These are phyloP conservation scores for Venturiaceae sp. DNA, from an alignment of 2,329 filamentous ascomycete genomes.

Conservation along the genomic window DNA sequence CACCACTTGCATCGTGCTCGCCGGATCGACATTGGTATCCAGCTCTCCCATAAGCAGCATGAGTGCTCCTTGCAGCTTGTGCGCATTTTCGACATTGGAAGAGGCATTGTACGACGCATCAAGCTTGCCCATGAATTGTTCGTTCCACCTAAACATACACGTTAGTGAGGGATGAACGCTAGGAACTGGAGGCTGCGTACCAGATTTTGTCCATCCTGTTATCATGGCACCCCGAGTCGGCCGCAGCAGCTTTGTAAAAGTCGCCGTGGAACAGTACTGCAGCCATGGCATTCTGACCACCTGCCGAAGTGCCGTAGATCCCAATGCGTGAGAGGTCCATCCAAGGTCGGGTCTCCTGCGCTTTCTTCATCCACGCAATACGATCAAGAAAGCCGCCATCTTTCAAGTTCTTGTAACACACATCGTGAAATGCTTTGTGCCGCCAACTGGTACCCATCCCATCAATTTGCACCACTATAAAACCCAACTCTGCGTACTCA, in stretches of 20 bases:
- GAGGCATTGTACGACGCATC: conserved; percentile 17
- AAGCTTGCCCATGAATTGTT: conserved; percentile 20
- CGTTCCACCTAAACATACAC: too few species aligned
- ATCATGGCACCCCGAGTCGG: conserved; percentile 20
- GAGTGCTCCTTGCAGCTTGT: conserved; percentile 13
- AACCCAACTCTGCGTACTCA: conserved; percentile 16
- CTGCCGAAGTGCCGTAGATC: conserved; percentile 15
- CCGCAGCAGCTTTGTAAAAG: conserved; percentile 18
- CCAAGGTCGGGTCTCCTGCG: conserved; percentile 16
- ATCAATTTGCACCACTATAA: conserved; percentile 18
- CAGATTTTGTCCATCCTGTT: conserved; percentile 21
- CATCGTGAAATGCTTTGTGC: conserved; percentile 19
- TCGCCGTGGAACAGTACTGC: conserved; percentile 19
- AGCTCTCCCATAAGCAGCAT: conserved; percentile 22
- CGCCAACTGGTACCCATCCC: conserved; percentile 22
- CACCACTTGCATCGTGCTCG: conserved; percentile 18
- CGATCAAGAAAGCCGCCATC: conserved; percentile 19
- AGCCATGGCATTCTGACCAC: conserved; percentile 19
- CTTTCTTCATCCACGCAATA: conserved; percentile 20
- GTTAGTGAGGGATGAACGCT: not conserved
- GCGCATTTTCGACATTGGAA: conserved; percentile 18
- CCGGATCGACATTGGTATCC: conserved; percentile 21
- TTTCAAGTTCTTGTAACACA: conserved; percentile 19
- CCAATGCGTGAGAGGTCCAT: conserved; percentile 17
- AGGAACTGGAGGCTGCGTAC: too few species aligned